Percentiles rank a stretch among this genome's conserved stretches.
phyloP scores from a whole-genome alignment of 2,329 filamentous ascomycete species.

The Phoma sp. region DNA sequence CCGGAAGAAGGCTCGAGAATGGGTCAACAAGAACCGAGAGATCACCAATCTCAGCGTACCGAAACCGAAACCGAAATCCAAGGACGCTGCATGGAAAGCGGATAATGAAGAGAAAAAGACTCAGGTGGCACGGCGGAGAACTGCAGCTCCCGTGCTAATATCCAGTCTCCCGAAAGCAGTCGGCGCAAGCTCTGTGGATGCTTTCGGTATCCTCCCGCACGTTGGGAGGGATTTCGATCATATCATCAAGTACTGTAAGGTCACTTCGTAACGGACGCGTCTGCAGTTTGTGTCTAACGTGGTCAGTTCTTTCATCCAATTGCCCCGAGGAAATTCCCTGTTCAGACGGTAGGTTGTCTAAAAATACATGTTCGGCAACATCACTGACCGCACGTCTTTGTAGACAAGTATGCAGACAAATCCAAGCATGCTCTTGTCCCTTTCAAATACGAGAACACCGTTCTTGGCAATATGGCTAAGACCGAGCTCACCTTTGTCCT shows the following conservation, averaged over 20 bases:
- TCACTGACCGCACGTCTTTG: not conserved
- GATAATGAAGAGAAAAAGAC: constrained; percentile 6
- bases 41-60: constrained; percentile 6
- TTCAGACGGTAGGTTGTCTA: constrained; percentile 18
- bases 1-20: constrained; percentile 36
- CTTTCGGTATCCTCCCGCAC: constrained; percentile 27
- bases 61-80: constrained; percentile 4
- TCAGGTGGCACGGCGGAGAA: not conserved
- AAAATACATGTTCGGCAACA: not conserved
- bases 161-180: not conserved
- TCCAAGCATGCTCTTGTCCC: constrained; percentile 13
- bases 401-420: constrained; percentile 28
- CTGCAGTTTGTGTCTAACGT: not conserved
- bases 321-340: constrained; percentile 31
- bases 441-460: constrained; percentile 25
- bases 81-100: not conserved
- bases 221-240: constrained; percentile 32
- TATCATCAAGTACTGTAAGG: constrained; percentile 33
- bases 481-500: constrained; percentile 26
- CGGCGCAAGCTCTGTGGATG: constrained; percentile 19
- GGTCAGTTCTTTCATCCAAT: constrained; percentile 21
- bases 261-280: not conserved
- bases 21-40: constrained; percentile 30
- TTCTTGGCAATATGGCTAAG: constrained; percentile 27
- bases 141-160: not conserved